These are phyloP conservation scores for Ceratobasidium sp. DNA, from an alignment of 1,284 basidiomycete species.

Conservation along the genomic window DNA sequence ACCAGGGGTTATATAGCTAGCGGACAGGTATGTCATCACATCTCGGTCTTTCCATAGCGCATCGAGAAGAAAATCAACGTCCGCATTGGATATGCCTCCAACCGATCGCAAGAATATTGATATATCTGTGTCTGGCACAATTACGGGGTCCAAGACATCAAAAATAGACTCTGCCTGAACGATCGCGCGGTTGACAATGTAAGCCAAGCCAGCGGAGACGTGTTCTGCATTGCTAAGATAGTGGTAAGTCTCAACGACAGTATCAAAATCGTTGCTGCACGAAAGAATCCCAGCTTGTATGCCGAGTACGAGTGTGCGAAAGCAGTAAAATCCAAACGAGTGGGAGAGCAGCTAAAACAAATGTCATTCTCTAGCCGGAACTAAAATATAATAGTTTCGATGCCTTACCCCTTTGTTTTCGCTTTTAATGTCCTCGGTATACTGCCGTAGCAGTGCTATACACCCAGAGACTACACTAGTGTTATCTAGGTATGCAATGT, in stretches of 20 bases:
- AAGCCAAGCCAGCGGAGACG: background rate
- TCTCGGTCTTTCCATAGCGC: constrained; percentile 5
- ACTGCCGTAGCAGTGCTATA: background rate
- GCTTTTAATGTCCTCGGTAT: background rate
- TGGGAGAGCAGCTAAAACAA: background rate
- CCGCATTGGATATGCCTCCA: background rate
- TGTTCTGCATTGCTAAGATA: background rate
- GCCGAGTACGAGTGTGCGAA: background rate
- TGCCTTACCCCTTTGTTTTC: background rate
- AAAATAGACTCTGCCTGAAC: background rate
- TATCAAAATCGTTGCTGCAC: background rate
- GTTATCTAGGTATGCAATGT: background rate
- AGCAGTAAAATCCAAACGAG: constrained; percentile 10
- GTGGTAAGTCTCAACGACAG: background rate
- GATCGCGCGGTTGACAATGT: background rate
- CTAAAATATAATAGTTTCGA: too few relatives aligned
- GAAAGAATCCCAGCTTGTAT: constrained; percentile 4
- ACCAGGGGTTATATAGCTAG: background rate
- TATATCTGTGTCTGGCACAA: background rate
- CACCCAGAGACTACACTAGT: background rate
- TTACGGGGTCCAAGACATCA: background rate
- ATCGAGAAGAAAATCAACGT: background rate
- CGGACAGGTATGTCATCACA: background rate
- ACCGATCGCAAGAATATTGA: background rate
- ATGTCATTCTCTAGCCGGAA: too few relatives aligned